Evolutionary conservation across 2,329 filamentous ascomycete genomes (phyloP).

Genomic region (Bertia moriformis): DNA sequence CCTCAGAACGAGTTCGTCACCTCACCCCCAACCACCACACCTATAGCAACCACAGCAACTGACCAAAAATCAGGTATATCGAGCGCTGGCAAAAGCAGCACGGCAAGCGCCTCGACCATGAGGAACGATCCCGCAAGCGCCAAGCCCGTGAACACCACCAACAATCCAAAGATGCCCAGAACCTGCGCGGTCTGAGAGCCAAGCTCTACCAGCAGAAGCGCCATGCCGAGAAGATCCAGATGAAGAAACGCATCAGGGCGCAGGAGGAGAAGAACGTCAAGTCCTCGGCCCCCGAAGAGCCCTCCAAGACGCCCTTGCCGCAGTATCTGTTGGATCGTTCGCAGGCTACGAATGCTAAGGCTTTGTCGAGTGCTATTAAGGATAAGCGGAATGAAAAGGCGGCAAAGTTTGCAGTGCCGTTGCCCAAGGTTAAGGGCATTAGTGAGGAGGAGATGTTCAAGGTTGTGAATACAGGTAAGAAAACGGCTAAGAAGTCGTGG

Average conservation of each 20-base stretch:
- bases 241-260: slow-evolving; percentile 85
- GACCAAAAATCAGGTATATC: slow-evolving; percentile 77
- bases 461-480: slow-evolving; percentile 90
- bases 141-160: slow-evolving; percentile 80
- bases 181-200: slow-evolving; percentile 75
- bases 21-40: slow-evolving; percentile 1
- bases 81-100: slow-evolving; percentile 60
- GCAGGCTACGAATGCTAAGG: slow-evolving; percentile 44
- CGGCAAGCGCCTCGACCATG: slow-evolving; percentile 54
- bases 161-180: slow-evolving; percentile 79
- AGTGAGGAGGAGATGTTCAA: slow-evolving; percentile 96
- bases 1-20: slow-evolving; percentile 3
- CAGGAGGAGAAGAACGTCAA: slow-evolving; percentile 96
- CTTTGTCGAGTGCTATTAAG: slow-evolving; percentile 76
- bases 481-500: slow-evolving; percentile 73
- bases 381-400: slow-evolving; percentile 90
- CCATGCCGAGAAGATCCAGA: slow-evolving; percentile 95
- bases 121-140: slow-evolving; percentile 79
- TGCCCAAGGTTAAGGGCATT: slow-evolving; percentile 89
- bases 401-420: slow-evolving; percentile 77
- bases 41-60: slow-evolving; percentile 11
- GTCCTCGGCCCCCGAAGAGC: slow-evolving; percentile 62
- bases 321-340: slow-evolving; percentile 81
- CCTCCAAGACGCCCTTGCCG: slow-evolving; percentile 68
- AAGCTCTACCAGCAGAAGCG: slow-evolving; percentile 90